These are phyloP conservation scores for Turritis glabra DNA, from an alignment of 345 rosid species.

Conservation along the genomic window DNA sequence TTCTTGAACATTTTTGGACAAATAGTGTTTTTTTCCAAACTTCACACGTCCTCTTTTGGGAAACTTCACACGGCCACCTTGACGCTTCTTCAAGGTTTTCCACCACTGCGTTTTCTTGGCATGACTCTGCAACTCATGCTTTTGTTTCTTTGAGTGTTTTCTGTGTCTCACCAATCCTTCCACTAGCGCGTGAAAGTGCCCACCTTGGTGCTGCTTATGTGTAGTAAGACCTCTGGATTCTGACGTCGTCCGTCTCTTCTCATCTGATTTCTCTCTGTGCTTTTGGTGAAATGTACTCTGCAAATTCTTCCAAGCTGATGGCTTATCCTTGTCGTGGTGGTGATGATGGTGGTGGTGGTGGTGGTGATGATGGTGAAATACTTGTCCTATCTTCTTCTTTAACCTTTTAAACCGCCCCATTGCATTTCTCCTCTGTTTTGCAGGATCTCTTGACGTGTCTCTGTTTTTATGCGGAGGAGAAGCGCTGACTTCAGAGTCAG, in stretches of 20 bases:
- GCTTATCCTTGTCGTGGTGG: conserved; percentile 3
- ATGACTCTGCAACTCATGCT: conserved; percentile 21
- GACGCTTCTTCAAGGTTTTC: conserved; percentile 42
- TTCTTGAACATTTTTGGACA: not conserved
- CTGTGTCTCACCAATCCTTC: conserved; percentile 54
- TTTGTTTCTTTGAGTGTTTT: conserved; percentile 46
- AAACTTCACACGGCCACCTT: conserved; percentile 45
- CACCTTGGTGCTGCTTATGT: conserved; percentile 39
- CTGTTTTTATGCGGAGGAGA: conserved; percentile 27
- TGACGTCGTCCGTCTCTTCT: conserved; percentile 24
- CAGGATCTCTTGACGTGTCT: conserved; percentile 1
- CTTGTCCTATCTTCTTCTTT: conserved; percentile 60
- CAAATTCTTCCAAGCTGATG: conserved; percentile 50
- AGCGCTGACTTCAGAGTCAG: conserved; percentile 8
- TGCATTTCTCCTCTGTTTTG: conserved; percentile 24
- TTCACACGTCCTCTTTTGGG: conserved; percentile 42
- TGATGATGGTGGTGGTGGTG: conserved; percentile 53
- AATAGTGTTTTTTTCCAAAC: conserved; percentile 26
- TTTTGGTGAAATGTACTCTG: conserved; percentile 33
- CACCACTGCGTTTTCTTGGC: conserved; percentile 45
- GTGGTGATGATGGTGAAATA: conserved; percentile 70
- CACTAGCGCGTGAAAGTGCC: conserved; percentile 51
- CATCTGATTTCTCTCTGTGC: conserved; percentile 21
- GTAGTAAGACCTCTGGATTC: conserved; percentile 29
- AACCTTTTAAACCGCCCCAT: conserved; percentile 53